These are phyloP conservation scores for Marasmius sp. DNA, from an alignment of 1,284 basidiomycete species.

Conservation along the genomic window DNA sequence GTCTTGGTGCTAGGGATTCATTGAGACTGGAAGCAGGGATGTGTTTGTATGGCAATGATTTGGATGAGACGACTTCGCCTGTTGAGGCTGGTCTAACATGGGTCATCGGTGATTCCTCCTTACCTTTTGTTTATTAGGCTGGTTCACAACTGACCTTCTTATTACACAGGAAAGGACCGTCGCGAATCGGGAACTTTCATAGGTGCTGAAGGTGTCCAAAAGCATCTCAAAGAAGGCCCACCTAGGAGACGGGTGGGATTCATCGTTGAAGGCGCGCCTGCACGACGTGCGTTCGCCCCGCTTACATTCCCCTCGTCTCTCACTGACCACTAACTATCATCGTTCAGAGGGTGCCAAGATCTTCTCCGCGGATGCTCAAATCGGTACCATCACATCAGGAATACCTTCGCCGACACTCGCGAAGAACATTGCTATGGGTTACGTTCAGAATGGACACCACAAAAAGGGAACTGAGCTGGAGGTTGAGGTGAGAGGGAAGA, in stretches of 20 bases:
- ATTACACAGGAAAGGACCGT: constrained; percentile 73
- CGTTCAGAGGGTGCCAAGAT: constrained; percentile 79
- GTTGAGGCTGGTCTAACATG: constrained; percentile 91
- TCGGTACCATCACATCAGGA: constrained; percentile 87
- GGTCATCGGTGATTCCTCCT: constrained; percentile 76
- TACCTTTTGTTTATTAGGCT: not conserved
- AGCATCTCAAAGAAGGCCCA: constrained; percentile 83
- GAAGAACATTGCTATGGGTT: constrained; percentile 97
- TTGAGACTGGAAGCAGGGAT: constrained; percentile 96
- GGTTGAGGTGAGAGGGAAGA: constrained; percentile 79
- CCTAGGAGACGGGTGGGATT: constrained; percentile 83
- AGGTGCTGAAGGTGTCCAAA: constrained; percentile 77
- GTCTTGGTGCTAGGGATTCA: constrained; percentile 92
- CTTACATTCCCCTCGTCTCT: constrained; percentile 1
- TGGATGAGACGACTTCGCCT: constrained; percentile 85
- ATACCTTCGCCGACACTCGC: constrained; percentile 92
- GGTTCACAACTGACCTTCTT: not conserved
- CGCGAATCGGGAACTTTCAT: constrained; percentile 76
- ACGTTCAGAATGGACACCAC: constrained; percentile 80
- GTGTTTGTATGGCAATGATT: constrained; percentile 95
- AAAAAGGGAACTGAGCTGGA: constrained; percentile 87
- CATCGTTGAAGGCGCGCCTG: constrained; percentile 82
- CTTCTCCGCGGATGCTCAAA: constrained; percentile 53
- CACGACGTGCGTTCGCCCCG: constrained; percentile 56
- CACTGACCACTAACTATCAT: constrained; percentile 4